phyloP scores from a whole-genome alignment of 1,284 basidiomycete genomes.

The Lignosus rhinocerotis region DNA sequence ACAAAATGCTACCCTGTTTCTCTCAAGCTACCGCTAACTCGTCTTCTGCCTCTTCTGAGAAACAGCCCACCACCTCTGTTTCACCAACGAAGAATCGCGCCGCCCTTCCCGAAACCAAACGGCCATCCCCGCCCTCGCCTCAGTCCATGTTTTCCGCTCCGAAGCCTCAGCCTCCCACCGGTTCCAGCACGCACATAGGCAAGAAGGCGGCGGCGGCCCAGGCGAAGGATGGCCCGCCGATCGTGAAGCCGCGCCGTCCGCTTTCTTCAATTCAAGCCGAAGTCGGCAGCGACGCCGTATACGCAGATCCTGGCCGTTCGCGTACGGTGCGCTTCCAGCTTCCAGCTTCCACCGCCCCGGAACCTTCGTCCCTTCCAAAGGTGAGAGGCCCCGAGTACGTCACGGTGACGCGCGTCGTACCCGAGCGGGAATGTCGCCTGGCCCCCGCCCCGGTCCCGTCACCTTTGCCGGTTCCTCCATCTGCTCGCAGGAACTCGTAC shows the following conservation, averaged over 20 bases:
- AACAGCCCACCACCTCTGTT: neutral
- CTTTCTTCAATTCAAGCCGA: constrained; percentile 12
- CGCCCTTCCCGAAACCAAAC: neutral
- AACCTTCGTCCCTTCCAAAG: constrained; percentile 1
- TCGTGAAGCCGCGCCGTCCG: constrained; percentile 1
- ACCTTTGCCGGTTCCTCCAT: neutral
- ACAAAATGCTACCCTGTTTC: constrained; percentile 2
- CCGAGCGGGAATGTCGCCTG: neutral
- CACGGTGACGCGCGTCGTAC: neutral
- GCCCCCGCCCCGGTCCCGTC: neutral
- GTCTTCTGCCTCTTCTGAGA: neutral
- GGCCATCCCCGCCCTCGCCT: neutral
- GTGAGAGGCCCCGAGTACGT: constrained; percentile 3
- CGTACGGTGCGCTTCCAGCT: constrained; percentile 6
- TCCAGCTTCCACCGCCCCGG: constrained; percentile 2
- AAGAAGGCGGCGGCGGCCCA: neutral
- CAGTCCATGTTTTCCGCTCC: neutral
- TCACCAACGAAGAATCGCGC: neutral
- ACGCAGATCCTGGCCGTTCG: neutral
- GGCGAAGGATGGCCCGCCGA: neutral
- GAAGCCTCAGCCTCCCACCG: neutral
- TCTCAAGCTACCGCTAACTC: neutral
- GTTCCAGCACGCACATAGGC: neutral
- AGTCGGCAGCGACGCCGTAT: neutral
- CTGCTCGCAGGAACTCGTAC: neutral